Base-by-base conservation (phyloP, 495 filamentous ascomycete genomes). In the Trichoderma erinaceum region DNA sequence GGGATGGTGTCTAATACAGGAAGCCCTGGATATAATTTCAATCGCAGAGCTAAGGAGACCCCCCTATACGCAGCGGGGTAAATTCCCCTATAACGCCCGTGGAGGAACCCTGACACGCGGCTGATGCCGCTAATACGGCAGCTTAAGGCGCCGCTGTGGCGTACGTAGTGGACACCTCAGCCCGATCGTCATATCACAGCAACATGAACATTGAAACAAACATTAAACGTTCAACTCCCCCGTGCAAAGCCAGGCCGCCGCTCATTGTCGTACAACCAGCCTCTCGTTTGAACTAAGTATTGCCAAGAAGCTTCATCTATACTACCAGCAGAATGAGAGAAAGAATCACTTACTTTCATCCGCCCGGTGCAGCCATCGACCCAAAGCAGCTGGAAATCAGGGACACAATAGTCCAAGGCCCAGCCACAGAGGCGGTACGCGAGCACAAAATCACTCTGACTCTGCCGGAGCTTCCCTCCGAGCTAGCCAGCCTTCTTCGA, bases 361-460 rank as follows among this genome's bases (percentile, higher is more conserved):
- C 81, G 50, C 74, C 84, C 38, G 81, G 87, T 25, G 80, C 88
- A 56, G 82, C 82, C 1, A 83, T 93, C 23, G 83, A 87, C 23
- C 86, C 88, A 0, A 76, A 87, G 18, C 82, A 86, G 63, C 77
- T 91, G 66, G 74, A 81, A 0, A 72, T 93, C 25, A 75, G 75
- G 6, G 72, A 75, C 21, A 74, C 78, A 27, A 76, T 78, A 21
- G 75, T 95, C 35, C 79, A 78, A 5, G 79, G 89, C 16, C 80
- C 80, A 0, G 78, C 88, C 35, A 76, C 85, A 43, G 78, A 85
- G 56, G 90, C 90, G 61, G 88, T 86, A 41, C 87, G 91, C 70
- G 92, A 99, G 77, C 91, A 97, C 71, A 84, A 89, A 10, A 76
- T 93, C 69, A 97, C 91, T 1, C 78, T 95, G 70, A 81, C 83